Percentiles rank a stretch among this genome's conserved stretches.
Evolutionary conservation across 345 rosid genomes (phyloP).

Genomic region (Angophora floribunda): DNA sequence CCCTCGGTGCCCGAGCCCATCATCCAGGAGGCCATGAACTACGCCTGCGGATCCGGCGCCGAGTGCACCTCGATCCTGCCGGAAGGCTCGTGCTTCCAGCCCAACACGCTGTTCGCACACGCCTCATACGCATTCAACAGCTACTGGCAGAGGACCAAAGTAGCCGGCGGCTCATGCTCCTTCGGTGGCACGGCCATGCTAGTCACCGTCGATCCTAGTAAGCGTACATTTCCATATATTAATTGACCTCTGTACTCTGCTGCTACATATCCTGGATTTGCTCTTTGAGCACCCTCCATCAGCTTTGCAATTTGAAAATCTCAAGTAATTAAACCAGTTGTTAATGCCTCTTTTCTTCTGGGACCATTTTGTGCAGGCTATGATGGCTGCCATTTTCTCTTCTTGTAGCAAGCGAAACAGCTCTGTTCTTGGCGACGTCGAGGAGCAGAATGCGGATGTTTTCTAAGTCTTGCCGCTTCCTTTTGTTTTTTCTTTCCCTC

Average conservation of each 20-base stretch:
- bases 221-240: neutral
- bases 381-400: constrained; percentile 46
- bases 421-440: neutral
- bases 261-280: neutral
- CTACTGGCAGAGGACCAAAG: constrained; percentile 82
- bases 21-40: constrained; percentile 89
- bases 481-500: neutral
- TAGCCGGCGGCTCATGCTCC: constrained; percentile 69
- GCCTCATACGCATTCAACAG: constrained; percentile 94
- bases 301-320: neutral
- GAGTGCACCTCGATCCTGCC: constrained; percentile 71
- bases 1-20: constrained; percentile 95
- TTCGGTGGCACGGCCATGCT: constrained; percentile 94
- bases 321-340: neutral
- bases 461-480: neutral
- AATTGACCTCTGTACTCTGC: neutral
- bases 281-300: neutral
- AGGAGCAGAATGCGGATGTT: neutral
- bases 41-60: constrained; percentile 86
- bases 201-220: constrained; percentile 89
- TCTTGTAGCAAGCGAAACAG: neutral
- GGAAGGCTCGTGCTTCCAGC: constrained; percentile 60
- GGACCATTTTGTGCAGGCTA: constrained; percentile 20
- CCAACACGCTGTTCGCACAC: constrained; percentile 68
- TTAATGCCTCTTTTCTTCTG: neutral